Evolutionary conservation across 805 yeast genomes (phyloP).

Genomic region (Candida insectalens): DNA sequence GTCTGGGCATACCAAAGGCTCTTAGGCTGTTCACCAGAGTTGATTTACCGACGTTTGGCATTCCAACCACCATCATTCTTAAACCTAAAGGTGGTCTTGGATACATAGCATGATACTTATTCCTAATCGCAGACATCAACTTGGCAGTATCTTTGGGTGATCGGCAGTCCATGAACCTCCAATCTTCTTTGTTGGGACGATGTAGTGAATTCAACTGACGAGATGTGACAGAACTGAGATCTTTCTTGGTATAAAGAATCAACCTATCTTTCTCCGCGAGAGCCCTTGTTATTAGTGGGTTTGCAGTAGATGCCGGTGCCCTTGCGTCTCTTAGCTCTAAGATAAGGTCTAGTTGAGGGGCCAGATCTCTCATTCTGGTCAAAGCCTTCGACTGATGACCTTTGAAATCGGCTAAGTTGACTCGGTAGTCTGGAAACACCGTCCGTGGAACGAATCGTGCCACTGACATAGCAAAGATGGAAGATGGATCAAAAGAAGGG

Average conservation of each 20-base stretch:
- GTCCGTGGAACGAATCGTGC: slow-evolving; percentile 51
- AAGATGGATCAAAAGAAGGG: background rate
- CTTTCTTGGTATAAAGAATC: slow-evolving; percentile 73
- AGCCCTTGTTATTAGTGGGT: slow-evolving; percentile 64
- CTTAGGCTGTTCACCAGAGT: slow-evolving; percentile 73
- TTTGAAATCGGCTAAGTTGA: slow-evolving; percentile 69
- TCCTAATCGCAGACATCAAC: slow-evolving; percentile 40
- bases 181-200: slow-evolving; percentile 20
- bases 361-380: slow-evolving; percentile 49
- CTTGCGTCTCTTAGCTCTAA: slow-evolving; percentile 83
- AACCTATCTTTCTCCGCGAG: slow-evolving; percentile 45
- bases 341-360: slow-evolving; percentile 75
- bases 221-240: slow-evolving; percentile 39
- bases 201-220: slow-evolving; percentile 40
- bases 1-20: slow-evolving; percentile 18
- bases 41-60: slow-evolving; percentile 98
- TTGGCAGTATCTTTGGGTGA: slow-evolving; percentile 36
- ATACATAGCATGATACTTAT: slow-evolving; percentile 32
- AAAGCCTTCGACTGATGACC: slow-evolving; percentile 87
- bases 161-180: slow-evolving; percentile 51
- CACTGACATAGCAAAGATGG: background rate
- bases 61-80: slow-evolving; percentile 70
- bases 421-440: slow-evolving; percentile 63
- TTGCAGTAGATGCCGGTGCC: slow-evolving; percentile 80
- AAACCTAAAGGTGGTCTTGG: slow-evolving; percentile 83